Percentiles rank a stretch among this genome's conserved stretches.
Evolutionary conservation across 75 land plant genomes (phyloP).

Genomic region (Cupressus sempervirens): DNA sequence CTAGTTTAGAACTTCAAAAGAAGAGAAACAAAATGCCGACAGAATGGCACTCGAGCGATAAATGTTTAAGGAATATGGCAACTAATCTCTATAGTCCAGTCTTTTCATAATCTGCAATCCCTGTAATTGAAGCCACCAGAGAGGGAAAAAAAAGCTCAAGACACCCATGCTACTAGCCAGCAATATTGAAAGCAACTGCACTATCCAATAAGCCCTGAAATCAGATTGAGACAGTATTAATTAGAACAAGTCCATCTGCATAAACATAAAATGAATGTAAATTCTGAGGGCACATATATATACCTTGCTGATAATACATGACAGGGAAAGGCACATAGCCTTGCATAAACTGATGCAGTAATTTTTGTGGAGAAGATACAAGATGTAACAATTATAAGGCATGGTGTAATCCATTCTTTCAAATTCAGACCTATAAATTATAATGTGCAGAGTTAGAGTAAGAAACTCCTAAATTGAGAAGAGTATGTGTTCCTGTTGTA

Average conservation of each 20-base stretch:
- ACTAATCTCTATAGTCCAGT: not conserved
- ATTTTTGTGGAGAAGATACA: slow-evolving; percentile 2
- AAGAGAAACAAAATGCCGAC: not conserved
- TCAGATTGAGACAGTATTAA: not conserved
- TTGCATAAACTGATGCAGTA: not conserved
- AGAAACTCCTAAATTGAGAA: not conserved
- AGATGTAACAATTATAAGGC: not conserved
- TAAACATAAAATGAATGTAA: not conserved
- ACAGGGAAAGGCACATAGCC: not conserved
- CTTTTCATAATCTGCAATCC: not conserved
- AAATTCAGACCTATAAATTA: not conserved
- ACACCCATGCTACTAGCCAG: slow-evolving; percentile 5
- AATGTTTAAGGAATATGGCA: not conserved
- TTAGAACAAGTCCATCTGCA: not conserved
- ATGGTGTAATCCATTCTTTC: slow-evolving; percentile 2
- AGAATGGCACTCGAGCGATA: not conserved
- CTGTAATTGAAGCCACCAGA: not conserved
- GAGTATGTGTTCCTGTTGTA: not conserved
- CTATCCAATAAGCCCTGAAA: slow-evolving; percentile 3
- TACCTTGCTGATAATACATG: slow-evolving; percentile 2
- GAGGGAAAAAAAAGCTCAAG: slow-evolving; percentile 1
- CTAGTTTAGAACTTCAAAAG: not conserved
- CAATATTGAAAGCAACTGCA: not conserved
- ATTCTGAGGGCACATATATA: not conserved
- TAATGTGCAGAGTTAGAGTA: not conserved